Base-by-base conservation (phyloP, 257 asterid species). In the Paraleonurus japonicus region DNA sequence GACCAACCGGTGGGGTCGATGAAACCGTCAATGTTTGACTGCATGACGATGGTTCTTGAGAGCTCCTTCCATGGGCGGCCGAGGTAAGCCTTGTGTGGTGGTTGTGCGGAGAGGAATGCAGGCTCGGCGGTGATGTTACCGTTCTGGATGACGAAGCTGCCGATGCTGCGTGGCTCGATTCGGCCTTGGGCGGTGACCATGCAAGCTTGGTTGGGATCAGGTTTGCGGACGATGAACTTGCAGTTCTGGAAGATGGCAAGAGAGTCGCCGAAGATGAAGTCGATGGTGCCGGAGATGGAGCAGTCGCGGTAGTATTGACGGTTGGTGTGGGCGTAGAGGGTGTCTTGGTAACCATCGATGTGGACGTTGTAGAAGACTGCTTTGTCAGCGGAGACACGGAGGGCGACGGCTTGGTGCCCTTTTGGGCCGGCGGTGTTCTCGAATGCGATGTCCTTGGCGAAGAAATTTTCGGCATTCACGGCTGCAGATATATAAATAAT, bases 171-270 rank as follows among this genome's bases (percentile, higher is more conserved):
- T 2, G 41, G 61, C 0, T 74, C 85, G 0, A 32, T 10, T 16
- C 92, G 77, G 22, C 92, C 94, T 5, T 89, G 90, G n/a, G 94
- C 94, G 0, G 92, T 87, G 48, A 89, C 75, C 83, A 78, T 79
- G 78, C 87, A 79, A 0, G 41, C 69, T 50, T 89, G 89, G 50
- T 20, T 32, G 1, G 1, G 41, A 32, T 19, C 30, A 4, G 94
- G 94, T 39, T 73, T 74, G 16, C 89, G 84, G 37, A 84, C 87
- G 3, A 80, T 3, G 73, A 89, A 53, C 3, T 30, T 60, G 86
- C 96, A 87, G 83, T 84, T 80, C 37, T 89, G 92, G 79, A 87
- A 76, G 45, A 89, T 51, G 5, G 84, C 69, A 0, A 75, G 45
- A 0, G 87, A 80, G 17, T 87, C 81, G 1, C 96, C 96, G 19